Percentiles rank a stretch among this genome's conserved stretches.
phyloP scores from a whole-genome alignment of 305 asterid genomes.

The Fraxinus nigra region DNA sequence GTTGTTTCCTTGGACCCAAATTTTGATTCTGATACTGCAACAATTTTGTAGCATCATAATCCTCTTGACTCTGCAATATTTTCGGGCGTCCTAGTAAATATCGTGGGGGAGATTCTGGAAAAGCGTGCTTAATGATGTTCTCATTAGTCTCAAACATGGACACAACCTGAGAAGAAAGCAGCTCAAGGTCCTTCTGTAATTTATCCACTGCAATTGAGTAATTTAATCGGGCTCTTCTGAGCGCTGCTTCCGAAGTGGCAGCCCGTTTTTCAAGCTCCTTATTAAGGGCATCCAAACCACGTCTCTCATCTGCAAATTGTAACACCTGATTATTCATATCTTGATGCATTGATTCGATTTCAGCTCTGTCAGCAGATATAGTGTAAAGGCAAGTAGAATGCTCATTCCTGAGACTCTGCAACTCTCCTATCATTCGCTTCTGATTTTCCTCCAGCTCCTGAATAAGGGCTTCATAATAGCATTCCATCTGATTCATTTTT shows the following conservation, averaged over 20 bases:
- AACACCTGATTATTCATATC: conserved; percentile 60
- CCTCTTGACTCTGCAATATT: conserved; percentile 35
- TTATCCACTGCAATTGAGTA: conserved; percentile 96
- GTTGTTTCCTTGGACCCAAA: conserved; percentile 43
- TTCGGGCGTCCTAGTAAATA: conserved; percentile 24
- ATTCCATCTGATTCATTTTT: conserved; percentile 96
- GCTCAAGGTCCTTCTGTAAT: conserved; percentile 91
- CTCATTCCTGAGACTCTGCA: conserved; percentile 76
- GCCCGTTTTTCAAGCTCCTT: conserved; percentile 84
- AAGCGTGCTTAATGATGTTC: conserved; percentile 82
- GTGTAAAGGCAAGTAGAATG: conserved; percentile 80
- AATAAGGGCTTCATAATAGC: conserved; percentile 86
- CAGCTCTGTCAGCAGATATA: conserved; percentile 63
- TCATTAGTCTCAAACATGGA: conserved; percentile 92
- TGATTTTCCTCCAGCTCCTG: conserved; percentile 96
- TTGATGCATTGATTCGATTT: conserved; percentile 59
- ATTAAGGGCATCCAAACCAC: conserved; percentile 55
- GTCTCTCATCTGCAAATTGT: conserved; percentile 63
- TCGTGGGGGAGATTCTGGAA: conserved; percentile 49
- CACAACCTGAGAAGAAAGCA: conserved; percentile 91
- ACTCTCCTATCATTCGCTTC: conserved; percentile 75
- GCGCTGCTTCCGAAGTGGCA: conserved; percentile 74
- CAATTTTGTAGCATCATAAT: conserved; percentile 29
- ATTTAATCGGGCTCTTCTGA: conserved; percentile 87
- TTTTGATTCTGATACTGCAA: conserved; percentile 42